Base-by-base conservation (phyloP, 495 filamentous ascomycete genomes). In the Penicillium nucicola region DNA sequence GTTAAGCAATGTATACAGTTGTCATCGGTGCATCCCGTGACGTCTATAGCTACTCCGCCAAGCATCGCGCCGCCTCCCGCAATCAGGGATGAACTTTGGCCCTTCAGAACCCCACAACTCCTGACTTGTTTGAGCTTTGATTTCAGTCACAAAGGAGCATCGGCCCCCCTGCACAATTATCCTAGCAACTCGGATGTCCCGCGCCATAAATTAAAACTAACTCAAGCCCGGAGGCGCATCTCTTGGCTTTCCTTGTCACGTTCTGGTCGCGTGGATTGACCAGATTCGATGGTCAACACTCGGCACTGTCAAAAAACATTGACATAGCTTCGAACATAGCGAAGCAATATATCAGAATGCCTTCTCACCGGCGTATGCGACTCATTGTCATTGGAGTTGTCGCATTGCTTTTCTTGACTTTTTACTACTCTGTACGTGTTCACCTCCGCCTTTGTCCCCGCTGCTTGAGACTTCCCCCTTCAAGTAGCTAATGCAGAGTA, bases 361-460 rank as follows among this genome's bases (percentile, higher is more conserved):
- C 84, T 58, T 88, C 88, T 1, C 77, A 77, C 58, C 80, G 89
- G 49, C 83, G 88, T 45, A 51, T 88, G 35, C 83, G 82, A 45
- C 65, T 83, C 32, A 63, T 87, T 22, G 71, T 75, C 42, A 70
- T 87, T 62, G 64, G 79, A 25, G 67, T 83, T 42, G 56, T 89
- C 48, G 72, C 78, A 48, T 66, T 75, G 38, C 60, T 88, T 33
- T 67, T 87, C 46, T 68, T 79, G 48, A 71, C 81, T 17, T 71
- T 88, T 37, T 88, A 88, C 66, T 78, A 84, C 57, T 82, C 82
- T 56, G 78, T 82, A 67, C 34, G 23, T 22, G 14, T 8, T 39
- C 45, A 7, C 33, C 31, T n/a, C 42, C 15, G 13, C 39, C 14
- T 10, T 13, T 51, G 30, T 34, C 13, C 3, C 19, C 10, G 25